Evolutionary conservation across 192 early-diverging fungal species (phyloP), one percentile per base, ranked within the genome.

Genomic region (Coemansia sp.): DNA sequence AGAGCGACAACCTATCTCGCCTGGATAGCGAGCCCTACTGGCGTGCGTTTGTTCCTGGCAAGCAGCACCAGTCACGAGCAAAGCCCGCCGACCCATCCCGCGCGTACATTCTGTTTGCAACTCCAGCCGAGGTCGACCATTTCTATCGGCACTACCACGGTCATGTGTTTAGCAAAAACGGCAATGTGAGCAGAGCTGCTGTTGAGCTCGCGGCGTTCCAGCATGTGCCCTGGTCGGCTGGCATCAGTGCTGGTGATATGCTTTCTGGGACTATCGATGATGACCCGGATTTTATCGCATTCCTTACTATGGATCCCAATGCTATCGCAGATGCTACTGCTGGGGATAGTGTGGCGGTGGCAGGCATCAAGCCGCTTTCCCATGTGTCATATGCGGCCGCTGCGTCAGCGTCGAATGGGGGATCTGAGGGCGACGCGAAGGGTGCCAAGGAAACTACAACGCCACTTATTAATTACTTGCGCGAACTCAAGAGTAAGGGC

Each of bases 81-180:
- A 82, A 82, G 55, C 67, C 80, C 0, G 39, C 55, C 30, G 69
- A 70, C 23, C 69, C 75, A 19, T 68, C 80, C 6, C 61, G 75
- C 13, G 80, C 80, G 43, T 77, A 77, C 52, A 77, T 82, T 26
- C 37, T 74, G 49, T 82, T 82, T 77, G 72, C 72, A 1, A 63
- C 66, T 28, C 23, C 69, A 4, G 62, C 26, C 0, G 80, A 82
- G 17, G 80, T 73, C 19, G 72, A 65, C 37, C 66, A 77, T 52
- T 82, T 82, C 30, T 69, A 76, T 64, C 63, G 28, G 9, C 37
- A 30, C 47, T 82, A 68, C 60, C 80, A 82, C n/a, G 75, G 80
- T 39, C 80, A 82, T 17, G 67, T 40, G 14, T 82, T 77, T 35
- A 63, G 68, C 75, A 77, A 72, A 38, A 72, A 77, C 46, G 71